phyloP scores from a whole-genome alignment of 2,329 filamentous ascomycete genomes.

The Cryphonectria naterciae region DNA sequence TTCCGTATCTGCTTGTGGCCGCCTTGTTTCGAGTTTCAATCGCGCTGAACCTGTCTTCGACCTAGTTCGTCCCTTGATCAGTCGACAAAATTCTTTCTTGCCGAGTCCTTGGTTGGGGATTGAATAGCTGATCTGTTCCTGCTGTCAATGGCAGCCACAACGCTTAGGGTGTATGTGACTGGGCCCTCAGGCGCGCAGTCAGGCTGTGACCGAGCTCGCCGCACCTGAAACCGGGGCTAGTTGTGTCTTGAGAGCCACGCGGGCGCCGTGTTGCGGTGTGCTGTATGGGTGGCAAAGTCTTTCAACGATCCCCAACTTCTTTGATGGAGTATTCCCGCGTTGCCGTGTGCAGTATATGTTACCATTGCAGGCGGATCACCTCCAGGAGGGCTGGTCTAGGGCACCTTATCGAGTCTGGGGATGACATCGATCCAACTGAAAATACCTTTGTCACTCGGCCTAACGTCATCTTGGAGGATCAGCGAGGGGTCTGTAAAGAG shows the following conservation, averaged over 20 bases:
- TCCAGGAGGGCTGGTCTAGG: not conserved
- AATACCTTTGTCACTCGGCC: not conserved
- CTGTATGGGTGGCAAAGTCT: not conserved
- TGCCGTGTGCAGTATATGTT: not conserved
- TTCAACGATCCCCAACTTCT: not conserved
- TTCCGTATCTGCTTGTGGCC: not conserved
- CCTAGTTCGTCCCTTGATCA: not conserved
- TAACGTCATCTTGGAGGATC: not conserved
- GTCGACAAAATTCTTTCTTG: not conserved
- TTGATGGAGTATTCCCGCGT: not conserved
- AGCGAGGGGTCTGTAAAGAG: not conserved
- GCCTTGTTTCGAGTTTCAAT: not conserved
- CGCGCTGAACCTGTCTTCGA: not conserved
- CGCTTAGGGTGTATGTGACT: not conserved
- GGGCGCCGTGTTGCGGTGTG: not conserved
- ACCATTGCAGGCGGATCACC: not conserved
- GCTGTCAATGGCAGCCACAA: not conserved
- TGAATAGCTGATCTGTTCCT: not conserved
- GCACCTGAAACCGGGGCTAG: not conserved
- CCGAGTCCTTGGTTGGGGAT: not conserved
- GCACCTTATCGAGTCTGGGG: not conserved
- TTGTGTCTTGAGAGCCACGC: not conserved
- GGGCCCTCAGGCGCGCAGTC: not conserved
- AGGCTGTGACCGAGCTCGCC: not conserved
- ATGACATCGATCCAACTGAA: too few species aligned